These are phyloP conservation scores for Ulota crispa DNA, from an alignment of 225 moss, liverwort and hornwort species.

Conservation along the genomic window DNA sequence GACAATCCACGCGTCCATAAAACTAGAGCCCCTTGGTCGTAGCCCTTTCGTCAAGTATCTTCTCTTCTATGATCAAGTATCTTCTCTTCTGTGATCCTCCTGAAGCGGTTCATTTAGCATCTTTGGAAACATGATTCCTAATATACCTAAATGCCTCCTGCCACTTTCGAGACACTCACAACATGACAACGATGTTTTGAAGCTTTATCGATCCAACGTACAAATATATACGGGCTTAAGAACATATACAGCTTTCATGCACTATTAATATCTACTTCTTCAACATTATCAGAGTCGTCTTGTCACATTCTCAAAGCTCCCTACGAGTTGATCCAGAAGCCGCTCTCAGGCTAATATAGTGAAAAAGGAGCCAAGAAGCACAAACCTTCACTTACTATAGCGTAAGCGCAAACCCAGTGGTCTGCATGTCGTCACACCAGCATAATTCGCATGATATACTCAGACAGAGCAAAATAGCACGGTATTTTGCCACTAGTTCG, in stretches of 20 bases:
- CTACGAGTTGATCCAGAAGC: constrained; percentile 2
- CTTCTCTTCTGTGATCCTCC: constrained; percentile 1
- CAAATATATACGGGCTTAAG: neutral
- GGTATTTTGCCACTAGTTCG: neutral
- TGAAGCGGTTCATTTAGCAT: neutral
- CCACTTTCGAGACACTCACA: neutral
- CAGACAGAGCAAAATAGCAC: neutral
- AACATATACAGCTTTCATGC: neutral
- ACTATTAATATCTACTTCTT: neutral
- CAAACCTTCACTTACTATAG: neutral
- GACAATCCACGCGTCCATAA: constrained; percentile 2
- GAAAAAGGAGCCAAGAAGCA: neutral
- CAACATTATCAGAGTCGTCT: neutral
- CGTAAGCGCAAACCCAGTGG: neutral
- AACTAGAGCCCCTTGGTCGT: neutral
- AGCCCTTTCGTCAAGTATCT: neutral
- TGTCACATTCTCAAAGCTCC: neutral
- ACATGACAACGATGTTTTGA: neutral
- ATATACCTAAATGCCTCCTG: neutral
- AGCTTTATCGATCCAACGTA: neutral
- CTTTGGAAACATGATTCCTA: neutral
- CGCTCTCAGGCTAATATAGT: neutral
- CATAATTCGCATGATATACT: neutral
- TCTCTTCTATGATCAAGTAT: constrained; percentile 11
- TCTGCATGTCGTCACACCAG: neutral